phyloP scores from a whole-genome alignment of 2,329 filamentous ascomycete genomes.

The Leptographium procerum region DNA sequence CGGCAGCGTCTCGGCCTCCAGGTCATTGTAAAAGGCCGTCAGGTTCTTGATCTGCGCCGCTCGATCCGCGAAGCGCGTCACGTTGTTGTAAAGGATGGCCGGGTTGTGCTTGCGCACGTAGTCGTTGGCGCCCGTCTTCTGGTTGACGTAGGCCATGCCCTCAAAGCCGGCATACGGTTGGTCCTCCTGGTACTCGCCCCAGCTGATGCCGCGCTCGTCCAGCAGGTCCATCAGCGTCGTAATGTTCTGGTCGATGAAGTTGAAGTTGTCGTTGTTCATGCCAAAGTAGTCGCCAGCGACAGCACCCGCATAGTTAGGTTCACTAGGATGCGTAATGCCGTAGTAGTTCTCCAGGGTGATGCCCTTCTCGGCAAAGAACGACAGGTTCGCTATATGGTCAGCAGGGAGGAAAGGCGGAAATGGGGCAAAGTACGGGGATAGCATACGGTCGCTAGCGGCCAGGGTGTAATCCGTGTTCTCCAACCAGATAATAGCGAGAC shows the following conservation, averaged over 20 bases:
- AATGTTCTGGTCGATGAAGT: constrained; percentile 45
- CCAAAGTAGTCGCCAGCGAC: constrained; percentile 65
- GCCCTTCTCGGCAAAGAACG: constrained; percentile 47
- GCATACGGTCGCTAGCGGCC: constrained; percentile 49
- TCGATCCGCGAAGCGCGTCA: constrained; percentile 47
- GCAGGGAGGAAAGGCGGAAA: neutral
- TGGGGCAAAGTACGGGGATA: neutral
- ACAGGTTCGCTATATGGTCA: constrained; percentile 32
- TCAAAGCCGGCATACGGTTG: constrained; percentile 66
- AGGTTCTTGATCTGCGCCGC: constrained; percentile 65
- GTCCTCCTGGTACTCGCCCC: constrained; percentile 68
- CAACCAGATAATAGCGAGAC: constrained; percentile 62
- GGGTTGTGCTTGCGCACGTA: constrained; percentile 80
- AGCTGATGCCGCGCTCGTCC: constrained; percentile 51
- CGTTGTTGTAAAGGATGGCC: constrained; percentile 52
- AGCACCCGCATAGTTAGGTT: constrained; percentile 65
- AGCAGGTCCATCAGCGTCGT: constrained; percentile 59
- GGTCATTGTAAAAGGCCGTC: constrained; percentile 55
- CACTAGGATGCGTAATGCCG: constrained; percentile 58
- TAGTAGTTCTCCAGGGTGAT: constrained; percentile 49
- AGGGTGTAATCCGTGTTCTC: constrained; percentile 65
- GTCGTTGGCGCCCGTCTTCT: constrained; percentile 53
- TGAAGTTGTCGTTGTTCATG: constrained; percentile 57
- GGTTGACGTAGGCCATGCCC: constrained; percentile 52
- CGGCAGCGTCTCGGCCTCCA: constrained; percentile 50